These are phyloP conservation scores for Candolleomyces efflorescens DNA, from an alignment of 768 basidiomycete species.

Conservation along the genomic window DNA sequence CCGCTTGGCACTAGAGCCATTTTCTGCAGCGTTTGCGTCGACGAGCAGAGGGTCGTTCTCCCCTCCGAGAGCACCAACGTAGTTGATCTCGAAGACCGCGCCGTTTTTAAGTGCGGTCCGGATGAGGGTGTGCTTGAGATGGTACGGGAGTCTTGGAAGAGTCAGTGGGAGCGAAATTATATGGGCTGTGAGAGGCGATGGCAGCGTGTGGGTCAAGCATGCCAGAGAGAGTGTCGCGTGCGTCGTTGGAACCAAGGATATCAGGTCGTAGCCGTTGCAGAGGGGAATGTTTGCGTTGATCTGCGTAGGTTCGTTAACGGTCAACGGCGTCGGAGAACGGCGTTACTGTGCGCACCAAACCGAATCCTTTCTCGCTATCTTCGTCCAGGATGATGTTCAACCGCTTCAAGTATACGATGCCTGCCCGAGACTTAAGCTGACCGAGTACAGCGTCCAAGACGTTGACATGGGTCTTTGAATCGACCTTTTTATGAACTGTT, in stretches of 20 bases:
- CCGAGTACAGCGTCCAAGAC: constrained; percentile 52
- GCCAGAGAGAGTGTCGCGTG: constrained; percentile 69
- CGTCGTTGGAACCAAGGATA: constrained; percentile 73
- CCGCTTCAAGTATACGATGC: constrained; percentile 66
- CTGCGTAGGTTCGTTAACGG: constrained; percentile 35
- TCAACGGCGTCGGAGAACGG: no score
- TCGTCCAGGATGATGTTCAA: constrained; percentile 79
- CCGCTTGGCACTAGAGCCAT: constrained; percentile 53
- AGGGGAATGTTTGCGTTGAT: constrained; percentile 63
- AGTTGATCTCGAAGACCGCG: constrained; percentile 77
- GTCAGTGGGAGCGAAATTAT: constrained; percentile 79
- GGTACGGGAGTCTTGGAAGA: constrained; percentile 71
- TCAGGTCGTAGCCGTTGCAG: constrained; percentile 67
- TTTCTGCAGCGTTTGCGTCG: constrained; percentile 47
- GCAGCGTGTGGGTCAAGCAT: constrained; percentile 74
- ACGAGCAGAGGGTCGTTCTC: constrained; percentile 45
- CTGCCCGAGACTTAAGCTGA: constrained; percentile 54
- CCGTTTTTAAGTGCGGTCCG: constrained; percentile 80
- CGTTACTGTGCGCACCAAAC: constrained; percentile 53
- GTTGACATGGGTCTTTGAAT: constrained; percentile 67
- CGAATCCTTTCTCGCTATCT: constrained; percentile 84
- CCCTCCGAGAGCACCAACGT: constrained; percentile 68
- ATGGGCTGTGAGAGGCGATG: constrained; percentile 74
- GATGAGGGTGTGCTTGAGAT: constrained; percentile 80
- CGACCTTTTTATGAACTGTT: constrained; percentile 65